Evolutionary conservation across 2,329 filamentous ascomycete genomes (phyloP).

Genomic region (Pseudogymnoascus verrucosus): DNA sequence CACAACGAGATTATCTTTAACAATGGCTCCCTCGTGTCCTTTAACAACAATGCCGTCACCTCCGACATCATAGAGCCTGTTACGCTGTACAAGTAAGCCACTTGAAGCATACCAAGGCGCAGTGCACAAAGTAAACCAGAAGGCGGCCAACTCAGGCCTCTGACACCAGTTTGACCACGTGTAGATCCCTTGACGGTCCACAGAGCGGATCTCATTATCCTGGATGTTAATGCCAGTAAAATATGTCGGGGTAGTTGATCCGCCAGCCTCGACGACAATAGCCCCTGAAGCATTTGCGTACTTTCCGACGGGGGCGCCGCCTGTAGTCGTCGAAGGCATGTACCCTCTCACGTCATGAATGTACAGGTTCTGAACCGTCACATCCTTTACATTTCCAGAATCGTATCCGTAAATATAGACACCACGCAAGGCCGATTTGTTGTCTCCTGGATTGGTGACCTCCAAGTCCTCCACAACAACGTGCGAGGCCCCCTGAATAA

Average conservation of each 20-base stretch:
- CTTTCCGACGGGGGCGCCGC: not conserved
- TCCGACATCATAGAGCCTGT: not conserved
- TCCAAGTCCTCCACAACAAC: not conserved
- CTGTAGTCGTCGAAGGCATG: not conserved
- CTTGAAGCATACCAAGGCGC: not conserved
- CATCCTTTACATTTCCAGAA: not conserved
- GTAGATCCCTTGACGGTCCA: not conserved
- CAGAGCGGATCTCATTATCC: not conserved
- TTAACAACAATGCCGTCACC: not conserved
- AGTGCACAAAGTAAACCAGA: not conserved
- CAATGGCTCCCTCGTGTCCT: not conserved
- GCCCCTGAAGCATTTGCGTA: not conserved
- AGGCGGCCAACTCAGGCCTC: not conserved
- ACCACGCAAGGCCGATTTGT: not conserved
- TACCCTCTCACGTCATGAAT: slow-evolving; percentile 1
- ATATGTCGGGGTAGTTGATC: not conserved
- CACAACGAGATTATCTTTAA: not conserved
- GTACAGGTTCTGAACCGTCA: not conserved
- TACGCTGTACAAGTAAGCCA: not conserved
- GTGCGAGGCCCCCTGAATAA: not conserved
- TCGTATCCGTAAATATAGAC: not conserved
- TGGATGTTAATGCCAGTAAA: not conserved
- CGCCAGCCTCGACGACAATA: not conserved
- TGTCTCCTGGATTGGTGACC: not conserved
- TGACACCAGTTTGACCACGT: not conserved